These are phyloP conservation scores for Claviceps citrina DNA, from an alignment of 2,329 filamentous ascomycete species.

Conservation along the genomic window DNA sequence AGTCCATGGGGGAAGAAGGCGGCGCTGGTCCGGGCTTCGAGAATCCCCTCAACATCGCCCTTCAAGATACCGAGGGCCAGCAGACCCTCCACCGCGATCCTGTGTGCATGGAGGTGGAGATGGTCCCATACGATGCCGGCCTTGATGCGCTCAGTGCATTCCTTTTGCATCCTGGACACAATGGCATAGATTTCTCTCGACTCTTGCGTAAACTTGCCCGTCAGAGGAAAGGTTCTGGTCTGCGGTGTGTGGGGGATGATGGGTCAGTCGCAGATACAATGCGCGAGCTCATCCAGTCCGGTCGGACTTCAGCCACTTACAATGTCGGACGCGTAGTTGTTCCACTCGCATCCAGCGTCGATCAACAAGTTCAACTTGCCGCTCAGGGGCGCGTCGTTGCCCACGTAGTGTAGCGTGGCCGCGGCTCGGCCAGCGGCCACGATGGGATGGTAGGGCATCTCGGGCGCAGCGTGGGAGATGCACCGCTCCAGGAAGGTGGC, in stretches of 20 bases:
- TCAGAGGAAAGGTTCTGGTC: conserved; percentile 77
- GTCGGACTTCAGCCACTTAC: conserved; percentile 21
- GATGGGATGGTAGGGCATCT: conserved; percentile 81
- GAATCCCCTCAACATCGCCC: conserved; percentile 53
- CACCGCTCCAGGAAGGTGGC: conserved; percentile 65
- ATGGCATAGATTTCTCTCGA: conserved; percentile 64
- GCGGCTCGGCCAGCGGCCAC: conserved; percentile 66
- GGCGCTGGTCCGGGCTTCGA: conserved; percentile 62
- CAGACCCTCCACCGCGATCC: conserved; percentile 67
- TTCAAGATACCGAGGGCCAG: conserved; percentile 60
- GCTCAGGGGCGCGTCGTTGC: conserved; percentile 54
- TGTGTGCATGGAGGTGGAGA: conserved; percentile 65
- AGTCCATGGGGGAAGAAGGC: conserved; percentile 88
- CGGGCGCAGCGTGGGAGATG: conserved; percentile 57
- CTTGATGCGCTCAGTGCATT: conserved; percentile 57
- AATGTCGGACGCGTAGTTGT: conserved; percentile 56
- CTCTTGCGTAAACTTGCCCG: conserved; percentile 53
- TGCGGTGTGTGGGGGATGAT: conserved; percentile 18
- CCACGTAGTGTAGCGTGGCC: conserved; percentile 75
- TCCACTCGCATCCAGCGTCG: conserved; percentile 68
- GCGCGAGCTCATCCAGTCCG: background rate
- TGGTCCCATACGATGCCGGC: conserved; percentile 67
- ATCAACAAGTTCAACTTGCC: conserved; percentile 68
- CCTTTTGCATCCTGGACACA: conserved; percentile 73
- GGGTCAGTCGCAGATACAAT: too few relatives aligned